Conservation (phyloP, 345 rosid species). For the Mercurialis annua region DNA sequence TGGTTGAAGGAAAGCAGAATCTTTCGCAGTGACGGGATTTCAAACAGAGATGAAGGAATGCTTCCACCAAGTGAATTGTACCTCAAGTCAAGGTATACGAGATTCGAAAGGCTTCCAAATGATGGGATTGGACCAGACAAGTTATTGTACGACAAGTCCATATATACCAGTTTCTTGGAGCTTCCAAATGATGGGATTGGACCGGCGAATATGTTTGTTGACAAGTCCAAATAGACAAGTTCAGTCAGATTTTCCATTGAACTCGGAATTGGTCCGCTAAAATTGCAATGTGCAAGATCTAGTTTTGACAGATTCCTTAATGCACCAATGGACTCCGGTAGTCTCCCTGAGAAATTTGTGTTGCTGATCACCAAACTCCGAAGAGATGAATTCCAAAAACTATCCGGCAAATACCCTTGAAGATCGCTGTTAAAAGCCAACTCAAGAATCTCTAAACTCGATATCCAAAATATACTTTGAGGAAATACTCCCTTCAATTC, state of each 20-base stretch:
- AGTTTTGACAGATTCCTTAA: conserved; percentile 20
- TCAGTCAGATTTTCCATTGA: conserved; percentile 23
- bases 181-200: conserved; percentile 25
- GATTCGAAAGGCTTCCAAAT: conserved; percentile 28
- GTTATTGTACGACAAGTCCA: conserved; percentile 32
- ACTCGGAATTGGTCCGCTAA: conserved; percentile 31
- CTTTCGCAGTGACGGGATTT: conserved; percentile 19
- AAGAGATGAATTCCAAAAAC: conserved; percentile 21
- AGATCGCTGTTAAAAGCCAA: conserved; percentile 18
- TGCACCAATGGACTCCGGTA: conserved; percentile 37
- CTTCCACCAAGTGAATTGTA: conserved; percentile 33
- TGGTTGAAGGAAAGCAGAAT: conserved; percentile 29
- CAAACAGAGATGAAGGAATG: conserved; percentile 28
- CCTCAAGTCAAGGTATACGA: conserved; percentile 28
- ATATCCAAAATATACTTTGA: conserved; percentile 16
- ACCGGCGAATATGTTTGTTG: conserved; percentile 33
- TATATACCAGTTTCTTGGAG: conserved; percentile 22
- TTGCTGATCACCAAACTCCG: conserved; percentile 14
- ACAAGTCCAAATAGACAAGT: conserved; percentile 32
- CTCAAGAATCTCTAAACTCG: conserved; percentile 31
- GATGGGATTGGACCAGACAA: conserved; percentile 28
- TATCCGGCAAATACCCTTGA: conserved; percentile 20
- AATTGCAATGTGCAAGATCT: conserved; percentile 14
- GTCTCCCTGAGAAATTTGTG: conserved; percentile 29
- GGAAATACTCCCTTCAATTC: conserved; percentile 34